Conservation (phyloP, 768 basidiomycete genomes). For the Lentinula raphanica region DNA sequence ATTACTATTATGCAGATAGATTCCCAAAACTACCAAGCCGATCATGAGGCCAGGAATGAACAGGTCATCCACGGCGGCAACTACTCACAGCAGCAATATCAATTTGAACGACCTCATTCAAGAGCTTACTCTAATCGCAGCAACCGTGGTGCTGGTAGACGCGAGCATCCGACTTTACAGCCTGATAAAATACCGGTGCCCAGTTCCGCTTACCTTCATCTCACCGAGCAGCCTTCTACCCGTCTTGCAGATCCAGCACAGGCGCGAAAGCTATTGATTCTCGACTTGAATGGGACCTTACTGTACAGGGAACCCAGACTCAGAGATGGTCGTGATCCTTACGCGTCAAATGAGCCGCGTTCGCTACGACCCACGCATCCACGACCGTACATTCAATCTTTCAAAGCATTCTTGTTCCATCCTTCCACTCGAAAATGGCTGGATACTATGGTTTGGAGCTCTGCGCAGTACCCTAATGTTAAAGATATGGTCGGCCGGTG, state of each 20-base stretch:
- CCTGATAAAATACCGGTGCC: background rate
- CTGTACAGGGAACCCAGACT: slow-evolving; percentile 35
- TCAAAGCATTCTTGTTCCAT: slow-evolving; percentile 44
- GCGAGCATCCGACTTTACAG: background rate
- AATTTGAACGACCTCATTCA: background rate
- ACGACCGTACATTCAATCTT: slow-evolving; percentile 46
- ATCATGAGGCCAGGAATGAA: background rate
- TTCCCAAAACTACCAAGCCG: background rate
- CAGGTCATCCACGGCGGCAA: background rate
- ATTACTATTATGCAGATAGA: background rate
- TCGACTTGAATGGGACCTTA: slow-evolving; percentile 51
- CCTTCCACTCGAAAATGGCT: slow-evolving; percentile 40
- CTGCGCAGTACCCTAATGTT: slow-evolving; percentile 56
- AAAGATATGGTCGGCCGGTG: slow-evolving; percentile 44
- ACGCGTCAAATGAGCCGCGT: slow-evolving; percentile 6
- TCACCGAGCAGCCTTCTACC: background rate
- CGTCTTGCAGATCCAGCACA: background rate
- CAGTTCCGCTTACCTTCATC: background rate
- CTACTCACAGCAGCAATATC: background rate
- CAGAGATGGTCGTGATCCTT: slow-evolving; percentile 2
- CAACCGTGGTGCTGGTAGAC: background rate
- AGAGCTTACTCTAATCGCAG: background rate
- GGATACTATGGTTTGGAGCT: slow-evolving; percentile 63
- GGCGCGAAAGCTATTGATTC: slow-evolving; percentile 44
- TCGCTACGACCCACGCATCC: slow-evolving; percentile 36